Evolutionary conservation across 2,329 filamentous ascomycete species (phyloP).

Genomic region (Thelonectria olida): DNA sequence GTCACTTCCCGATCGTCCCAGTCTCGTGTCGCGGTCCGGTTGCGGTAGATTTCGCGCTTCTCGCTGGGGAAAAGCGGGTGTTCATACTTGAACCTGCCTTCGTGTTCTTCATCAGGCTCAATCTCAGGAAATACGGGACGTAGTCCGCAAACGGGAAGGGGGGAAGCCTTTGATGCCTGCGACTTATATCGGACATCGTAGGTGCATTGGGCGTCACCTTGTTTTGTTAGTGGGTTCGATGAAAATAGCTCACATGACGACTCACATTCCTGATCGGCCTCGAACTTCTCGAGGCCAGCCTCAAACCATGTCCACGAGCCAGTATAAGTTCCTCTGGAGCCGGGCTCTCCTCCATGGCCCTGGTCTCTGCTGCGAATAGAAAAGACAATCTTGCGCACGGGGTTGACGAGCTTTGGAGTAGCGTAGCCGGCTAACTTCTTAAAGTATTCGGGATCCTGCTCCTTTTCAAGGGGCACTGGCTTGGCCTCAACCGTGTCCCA

Average conservation of each 20-base stretch:
- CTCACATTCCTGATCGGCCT: conserved; percentile 47
- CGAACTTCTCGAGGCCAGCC: conserved; percentile 66
- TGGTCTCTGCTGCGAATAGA: conserved; percentile 66
- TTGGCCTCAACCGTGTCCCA: conserved; percentile 43
- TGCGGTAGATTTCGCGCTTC: conserved; percentile 58
- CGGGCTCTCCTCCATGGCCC: conserved; percentile 57
- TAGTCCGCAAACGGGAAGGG: conserved; percentile 47
- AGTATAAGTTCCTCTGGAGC: conserved; percentile 51
- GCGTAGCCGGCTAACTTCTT: conserved; percentile 49
- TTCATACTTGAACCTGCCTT: conserved; percentile 44
- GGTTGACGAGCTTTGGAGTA: conserved; percentile 53
- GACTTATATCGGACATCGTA: conserved; percentile 42
- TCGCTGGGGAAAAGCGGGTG: conserved; percentile 48
- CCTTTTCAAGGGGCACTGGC: conserved; percentile 38
- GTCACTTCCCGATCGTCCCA: conserved; percentile 56
- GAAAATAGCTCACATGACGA: rapidly evolving
- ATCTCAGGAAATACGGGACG: conserved; percentile 48
- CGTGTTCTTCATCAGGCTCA: conserved; percentile 16
- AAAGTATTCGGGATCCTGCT: conserved; percentile 43
- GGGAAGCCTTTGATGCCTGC: conserved; percentile 25
- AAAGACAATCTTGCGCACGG: conserved; percentile 70
- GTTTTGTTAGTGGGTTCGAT: background rate
- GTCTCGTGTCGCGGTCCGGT: conserved; percentile 48
- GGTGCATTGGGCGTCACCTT: conserved; percentile 43
- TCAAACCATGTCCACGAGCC: conserved; percentile 72